phyloP scores from a whole-genome alignment of 1,284 basidiomycete genomes.

The Laetiporus sulphureus region DNA sequence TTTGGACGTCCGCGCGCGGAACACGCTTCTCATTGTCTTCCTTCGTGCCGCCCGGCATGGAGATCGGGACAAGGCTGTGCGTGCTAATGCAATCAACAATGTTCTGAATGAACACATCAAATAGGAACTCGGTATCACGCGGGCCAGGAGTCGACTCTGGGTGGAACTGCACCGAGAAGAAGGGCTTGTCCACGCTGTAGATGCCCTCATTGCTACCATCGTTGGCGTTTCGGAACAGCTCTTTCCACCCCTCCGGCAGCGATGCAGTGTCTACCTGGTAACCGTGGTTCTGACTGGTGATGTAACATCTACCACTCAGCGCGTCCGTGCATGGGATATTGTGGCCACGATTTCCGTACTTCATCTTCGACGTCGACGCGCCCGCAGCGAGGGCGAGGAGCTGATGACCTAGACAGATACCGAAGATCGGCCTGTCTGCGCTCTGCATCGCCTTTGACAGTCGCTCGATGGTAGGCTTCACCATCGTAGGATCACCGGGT shows the following conservation, averaged over 20 bases:
- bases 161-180: conserved; percentile 99
- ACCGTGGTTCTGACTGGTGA: conserved; percentile 99
- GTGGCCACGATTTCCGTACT: conserved; percentile 98
- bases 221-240: conserved; percentile 95
- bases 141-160: conserved; percentile 99
- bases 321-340: conserved; percentile 98
- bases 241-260: conserved; percentile 85
- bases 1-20: conserved; percentile 79
- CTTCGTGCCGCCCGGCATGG: conserved; percentile 83
- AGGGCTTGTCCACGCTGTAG: conserved; percentile 86
- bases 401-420: conserved; percentile 99
- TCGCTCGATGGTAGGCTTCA: conserved; percentile 67
- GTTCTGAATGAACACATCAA: conserved; percentile 94
- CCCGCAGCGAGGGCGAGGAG: conserved; percentile 93
- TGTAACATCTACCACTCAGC: conserved; percentile 94
- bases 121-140: conserved; percentile 97
- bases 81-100: conserved; percentile 72
- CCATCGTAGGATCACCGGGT: conserved; percentile 93
- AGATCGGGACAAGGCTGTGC: conserved; percentile 67
- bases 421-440: conserved; percentile 86
- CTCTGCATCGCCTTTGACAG: conserved; percentile 70
- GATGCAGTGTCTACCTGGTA: conserved; percentile 87
- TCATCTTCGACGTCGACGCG: conserved; percentile 95
- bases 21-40: conserved; percentile 76
- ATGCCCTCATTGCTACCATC: conserved; percentile 98